Base-by-base conservation (phyloP, 495 filamentous ascomycete species). In the Aspergillus carlsbadensis region DNA sequence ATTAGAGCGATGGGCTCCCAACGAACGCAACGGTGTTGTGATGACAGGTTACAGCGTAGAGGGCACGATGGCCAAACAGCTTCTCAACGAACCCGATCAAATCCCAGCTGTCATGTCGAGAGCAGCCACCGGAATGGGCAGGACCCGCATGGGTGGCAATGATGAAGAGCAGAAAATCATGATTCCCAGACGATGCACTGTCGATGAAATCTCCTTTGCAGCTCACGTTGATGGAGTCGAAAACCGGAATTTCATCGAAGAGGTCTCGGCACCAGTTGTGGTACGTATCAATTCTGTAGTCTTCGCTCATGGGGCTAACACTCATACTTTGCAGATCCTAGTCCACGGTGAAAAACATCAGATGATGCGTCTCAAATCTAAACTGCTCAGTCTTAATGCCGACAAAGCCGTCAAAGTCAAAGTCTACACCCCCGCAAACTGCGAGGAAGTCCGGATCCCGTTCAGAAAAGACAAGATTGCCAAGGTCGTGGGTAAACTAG, bases 1-100 rank as follows among this genome's bases (percentile, higher is more conserved):
- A 10, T 81, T 98, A 3, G 94, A 98, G 73, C 72, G 94, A 63
- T 98, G 94, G 94, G 92, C 93, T 4, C 94, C 94, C 0, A 93
- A 88, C 74, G 87, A 92, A 45, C 88, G 91, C 66, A 98, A 98
- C 70, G 94, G 95, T 10, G 87, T 98, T 21, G 87, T 98, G 56
- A 93, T 98, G 75, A 98, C 94, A 5, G 94, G 94, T 65, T 98
- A 98, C 71, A 94, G 89, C 52, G 94, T 98, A 21, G 94, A 98
- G 72, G 94, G 95, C 10, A 98, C 94, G 2, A 98, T 98, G 95
- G 94, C 91, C 33, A 96, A 96, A 72, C 81, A 90, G 61, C 84
- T 98, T 43, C 85, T 96, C 70, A 89, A 91, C 56, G 94, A 97
- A 67, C 94, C 94, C 0, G 91, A 96, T 35, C 84, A 87, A 62